Conservation (phyloP, 768 basidiomycete species). For the Boletus bicolor region DNA sequence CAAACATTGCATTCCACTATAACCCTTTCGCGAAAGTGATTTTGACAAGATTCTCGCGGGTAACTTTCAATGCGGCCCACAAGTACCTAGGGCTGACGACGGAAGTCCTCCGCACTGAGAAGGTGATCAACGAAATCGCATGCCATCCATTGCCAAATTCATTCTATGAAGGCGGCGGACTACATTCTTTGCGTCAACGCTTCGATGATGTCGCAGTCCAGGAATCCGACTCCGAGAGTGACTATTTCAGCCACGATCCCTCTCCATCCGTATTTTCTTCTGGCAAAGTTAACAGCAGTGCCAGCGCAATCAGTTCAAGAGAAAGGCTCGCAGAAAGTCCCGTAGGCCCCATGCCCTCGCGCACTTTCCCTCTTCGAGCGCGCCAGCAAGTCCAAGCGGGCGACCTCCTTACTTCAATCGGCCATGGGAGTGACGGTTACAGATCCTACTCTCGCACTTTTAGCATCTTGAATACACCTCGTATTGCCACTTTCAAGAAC, state of each 20-base stretch:
- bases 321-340: slow-evolving; percentile 28
- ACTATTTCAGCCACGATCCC: slow-evolving; percentile 47
- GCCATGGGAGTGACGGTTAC: slow-evolving; percentile 44
- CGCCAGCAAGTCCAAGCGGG: slow-evolving; percentile 71
- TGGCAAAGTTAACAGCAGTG: slow-evolving; percentile 16
- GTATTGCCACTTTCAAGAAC: slow-evolving; percentile 31
- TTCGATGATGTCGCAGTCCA: slow-evolving; percentile 61
- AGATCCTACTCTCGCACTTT: slow-evolving; percentile 46
- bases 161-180: slow-evolving; percentile 91
- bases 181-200: slow-evolving; percentile 86
- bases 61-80: slow-evolving; percentile 97
- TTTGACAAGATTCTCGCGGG: slow-evolving; percentile 91
- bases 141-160: slow-evolving; percentile 89
- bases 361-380: slow-evolving; percentile 25
- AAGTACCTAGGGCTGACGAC: slow-evolving; percentile 92
- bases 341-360: slow-evolving; percentile 8
- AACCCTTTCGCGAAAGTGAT: slow-evolving; percentile 57
- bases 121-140: slow-evolving; percentile 95
- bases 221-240: slow-evolving; percentile 48
- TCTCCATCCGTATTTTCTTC: slow-evolving; percentile 21
- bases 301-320: slow-evolving; percentile 18
- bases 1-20: slow-evolving; percentile 8
- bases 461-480: slow-evolving; percentile 51
- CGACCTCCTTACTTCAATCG: slow-evolving; percentile 64
- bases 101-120: slow-evolving; percentile 94